Percentiles rank a stretch among this genome's conserved stretches.
These are phyloP conservation scores for Rhizopogon roseolus DNA, from an alignment of 768 basidiomycete species.

Conservation along the genomic window DNA sequence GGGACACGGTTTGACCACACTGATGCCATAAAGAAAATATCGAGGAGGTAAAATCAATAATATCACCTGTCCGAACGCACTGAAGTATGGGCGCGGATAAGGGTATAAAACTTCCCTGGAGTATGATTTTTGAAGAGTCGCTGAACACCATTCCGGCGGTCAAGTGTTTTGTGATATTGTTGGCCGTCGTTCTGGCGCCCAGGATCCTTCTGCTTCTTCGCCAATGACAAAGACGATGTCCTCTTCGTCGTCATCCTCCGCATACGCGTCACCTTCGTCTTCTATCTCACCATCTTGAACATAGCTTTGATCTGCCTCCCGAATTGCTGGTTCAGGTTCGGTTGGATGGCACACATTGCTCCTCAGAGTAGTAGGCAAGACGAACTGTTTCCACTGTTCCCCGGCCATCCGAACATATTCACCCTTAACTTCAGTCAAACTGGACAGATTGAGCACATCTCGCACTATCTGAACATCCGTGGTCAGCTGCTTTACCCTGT, in stretches of 20 bases:
- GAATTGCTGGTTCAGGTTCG: conserved; percentile 1
- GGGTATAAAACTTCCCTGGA: background rate
- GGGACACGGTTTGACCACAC: background rate
- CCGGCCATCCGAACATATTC: conserved; percentile 66
- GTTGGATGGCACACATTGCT: conserved; percentile 29
- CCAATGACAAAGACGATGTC: conserved; percentile 74
- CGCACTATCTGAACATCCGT: conserved; percentile 52
- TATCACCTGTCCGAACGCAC: background rate
- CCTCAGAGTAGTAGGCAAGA: conserved; percentile 52
- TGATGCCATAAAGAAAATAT: background rate
- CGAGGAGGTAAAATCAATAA: background rate
- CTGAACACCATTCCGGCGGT: background rate
- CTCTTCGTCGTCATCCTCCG: conserved; percentile 66
- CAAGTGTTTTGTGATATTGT: background rate
- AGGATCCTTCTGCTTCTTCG: conserved; percentile 34
- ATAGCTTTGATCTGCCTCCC: background rate
- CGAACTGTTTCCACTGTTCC: conserved; percentile 53
- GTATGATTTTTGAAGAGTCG: background rate
- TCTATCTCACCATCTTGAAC: conserved; percentile 14
- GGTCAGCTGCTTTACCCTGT: conserved; percentile 71
- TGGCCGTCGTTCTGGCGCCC: conserved; percentile 27
- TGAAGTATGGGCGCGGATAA: background rate
- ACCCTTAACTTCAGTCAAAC: conserved; percentile 63
- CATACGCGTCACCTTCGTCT: conserved; percentile 30
- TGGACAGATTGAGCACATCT: conserved; percentile 66